Evolutionary conservation across 176 grass and related monocot species (phyloP), one percentile per base, ranked within the genome.

Genomic region (Thinopyrum elongatum): DNA sequence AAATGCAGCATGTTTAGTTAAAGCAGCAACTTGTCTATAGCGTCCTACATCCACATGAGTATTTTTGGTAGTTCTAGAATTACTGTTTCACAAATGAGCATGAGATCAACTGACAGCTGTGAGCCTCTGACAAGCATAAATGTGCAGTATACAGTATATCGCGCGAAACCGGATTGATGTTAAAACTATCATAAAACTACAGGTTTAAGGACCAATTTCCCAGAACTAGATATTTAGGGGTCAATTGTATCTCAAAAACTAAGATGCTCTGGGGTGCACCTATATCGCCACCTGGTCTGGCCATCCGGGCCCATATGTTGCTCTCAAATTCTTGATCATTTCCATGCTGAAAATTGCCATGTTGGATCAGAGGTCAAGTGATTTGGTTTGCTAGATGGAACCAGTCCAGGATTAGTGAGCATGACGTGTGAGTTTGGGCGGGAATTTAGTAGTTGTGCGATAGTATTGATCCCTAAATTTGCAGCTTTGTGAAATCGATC

Each of bases 61-160:
- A 87, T 30, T 44, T 14, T 28, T 46, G 5, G 8, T 72, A 78
- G 80, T 6, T 82, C 17, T 85, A 75, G 60, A 86, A 74, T 44
- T 31, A 87, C 10, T 33, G 41, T 33, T 90, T 72, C 57, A 26
- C 21, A 70, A 73, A 83, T 29, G 57, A 59, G 30, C 58, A 74
- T 62, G 46, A 14, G 42, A 41, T 78, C 55, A 84, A 73, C 57
- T 39, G 8, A 74, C 42, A 75, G 25, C 67, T 36, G 23, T 16
- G 42, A 74, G 41, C 25, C 41, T 35, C 22, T 6, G 11, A 60
- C 17, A 58, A 78, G 44, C 42, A 78, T 59, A 27, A 70, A 13
- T 59, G 66, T 17, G 19, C 35, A 15, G 22, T 35, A 16, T 25
- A 34, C 19, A 61, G 41, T 79, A 39, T 1, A 31, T 17, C 26